Percentiles rank a stretch among this genome's conserved stretches.
These are phyloP conservation scores for Neurospora sp. DNA, from an alignment of 495 filamentous ascomycete genomes.

Conservation along the genomic window DNA sequence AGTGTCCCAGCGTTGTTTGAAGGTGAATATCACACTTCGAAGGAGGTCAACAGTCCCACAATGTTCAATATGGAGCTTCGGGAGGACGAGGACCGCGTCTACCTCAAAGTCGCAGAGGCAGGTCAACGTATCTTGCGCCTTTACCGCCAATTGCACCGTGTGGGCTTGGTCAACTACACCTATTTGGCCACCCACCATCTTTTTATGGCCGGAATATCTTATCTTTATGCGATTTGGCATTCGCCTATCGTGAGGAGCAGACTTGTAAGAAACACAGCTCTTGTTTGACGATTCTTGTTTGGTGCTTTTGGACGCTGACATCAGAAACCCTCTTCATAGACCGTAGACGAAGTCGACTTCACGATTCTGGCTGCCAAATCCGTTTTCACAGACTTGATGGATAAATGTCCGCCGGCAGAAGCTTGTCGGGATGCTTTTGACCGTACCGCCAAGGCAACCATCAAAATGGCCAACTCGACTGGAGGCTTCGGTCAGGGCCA, in stretches of 20 bases:
- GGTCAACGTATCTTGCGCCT: conserved; percentile 85
- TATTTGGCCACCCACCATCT: conserved; percentile 95
- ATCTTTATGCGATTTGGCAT: conserved; percentile 96
- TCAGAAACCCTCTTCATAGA: conserved; percentile 35
- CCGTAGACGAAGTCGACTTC: conserved; percentile 91
- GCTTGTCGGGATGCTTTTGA: conserved; percentile 92
- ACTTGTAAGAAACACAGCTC: conserved; percentile 44
- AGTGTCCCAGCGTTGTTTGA: conserved; percentile 78
- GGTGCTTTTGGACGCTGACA: conserved; percentile 12
- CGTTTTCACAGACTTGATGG: conserved; percentile 32
- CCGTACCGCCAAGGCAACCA: conserved; percentile 86
- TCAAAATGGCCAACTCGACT: conserved; percentile 79
- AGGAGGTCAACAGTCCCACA: conserved; percentile 38
- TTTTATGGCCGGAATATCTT: conserved; percentile 96
- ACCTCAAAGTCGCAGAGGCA: conserved; percentile 87
- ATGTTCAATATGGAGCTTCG: conserved; percentile 42
- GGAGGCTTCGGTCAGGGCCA: conserved; percentile 58
- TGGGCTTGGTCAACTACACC: conserved; percentile 88
- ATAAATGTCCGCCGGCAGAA: conserved; percentile 33
- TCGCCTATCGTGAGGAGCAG: conserved; percentile 76
- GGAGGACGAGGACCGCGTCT: conserved; percentile 85
- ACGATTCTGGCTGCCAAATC: conserved; percentile 88
- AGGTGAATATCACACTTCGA: conserved; percentile 61
- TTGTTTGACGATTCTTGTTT: not conserved
- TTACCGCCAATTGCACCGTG: conserved; percentile 80